Evolutionary conservation across 352 stramenopile genomes (phyloP).

Genomic region (Phytophthora fragariaefolia): DNA sequence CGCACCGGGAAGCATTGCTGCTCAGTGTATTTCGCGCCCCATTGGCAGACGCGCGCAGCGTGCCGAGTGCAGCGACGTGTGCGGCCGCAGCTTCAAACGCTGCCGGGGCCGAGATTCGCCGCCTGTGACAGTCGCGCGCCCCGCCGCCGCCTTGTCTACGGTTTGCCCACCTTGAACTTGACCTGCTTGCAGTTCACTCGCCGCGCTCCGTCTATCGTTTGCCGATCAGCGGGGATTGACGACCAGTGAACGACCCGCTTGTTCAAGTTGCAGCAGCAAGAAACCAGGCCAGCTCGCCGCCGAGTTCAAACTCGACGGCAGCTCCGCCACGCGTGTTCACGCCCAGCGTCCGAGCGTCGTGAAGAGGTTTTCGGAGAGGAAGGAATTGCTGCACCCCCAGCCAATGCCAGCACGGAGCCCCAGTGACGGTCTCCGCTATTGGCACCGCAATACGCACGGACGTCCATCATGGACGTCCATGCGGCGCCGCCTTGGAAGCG

Average conservation of each 20-base stretch:
- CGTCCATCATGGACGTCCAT: too few relatives aligned
- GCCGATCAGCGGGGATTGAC: constrained; percentile 30
- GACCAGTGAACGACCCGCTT: constrained; percentile 23
- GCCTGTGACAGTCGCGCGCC: constrained; percentile 34
- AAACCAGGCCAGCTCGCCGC: constrained; percentile 19
- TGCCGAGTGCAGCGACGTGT: constrained; percentile 23
- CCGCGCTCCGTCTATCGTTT: constrained; percentile 35
- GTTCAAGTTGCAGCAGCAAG: constrained; percentile 43
- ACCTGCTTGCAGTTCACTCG: constrained; percentile 19
- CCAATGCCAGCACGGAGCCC: not conserved
- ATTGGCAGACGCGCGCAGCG: constrained; percentile 14
- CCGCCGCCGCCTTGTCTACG: constrained; percentile 29
- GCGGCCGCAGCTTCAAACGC: constrained; percentile 22
- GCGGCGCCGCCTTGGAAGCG: constrained; percentile 3
- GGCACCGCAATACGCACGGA: too few relatives aligned
- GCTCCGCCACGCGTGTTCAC: too few relatives aligned
- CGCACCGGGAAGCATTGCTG: constrained; percentile 6
- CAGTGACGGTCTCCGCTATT: not conserved
- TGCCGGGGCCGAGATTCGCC: constrained; percentile 16
- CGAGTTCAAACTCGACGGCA: constrained; percentile 32
- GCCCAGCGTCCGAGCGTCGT: too few relatives aligned
- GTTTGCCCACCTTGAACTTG: constrained; percentile 33
- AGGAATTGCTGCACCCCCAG: not conserved
- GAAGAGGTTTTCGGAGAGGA: not conserved
- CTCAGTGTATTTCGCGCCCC: constrained; percentile 9